These are phyloP conservation scores for Crucibulum laeve DNA, from an alignment of 768 basidiomycete species.

Conservation along the genomic window DNA sequence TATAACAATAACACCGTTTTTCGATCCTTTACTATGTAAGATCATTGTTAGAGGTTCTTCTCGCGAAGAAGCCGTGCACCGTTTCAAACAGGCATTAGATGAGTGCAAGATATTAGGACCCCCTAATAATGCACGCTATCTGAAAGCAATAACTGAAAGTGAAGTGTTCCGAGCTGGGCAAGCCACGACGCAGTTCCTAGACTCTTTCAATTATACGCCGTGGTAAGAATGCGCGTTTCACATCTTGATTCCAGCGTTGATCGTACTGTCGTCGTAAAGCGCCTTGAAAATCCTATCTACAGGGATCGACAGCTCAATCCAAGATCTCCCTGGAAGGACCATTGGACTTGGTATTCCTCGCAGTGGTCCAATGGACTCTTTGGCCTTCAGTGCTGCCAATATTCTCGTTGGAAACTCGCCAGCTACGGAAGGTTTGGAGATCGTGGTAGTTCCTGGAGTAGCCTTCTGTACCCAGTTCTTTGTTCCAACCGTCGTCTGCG, in stretches of 20 bases:
- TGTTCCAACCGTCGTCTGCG: conserved; percentile 40
- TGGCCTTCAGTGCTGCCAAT: conserved; percentile 55
- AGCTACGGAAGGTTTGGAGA: conserved; percentile 52
- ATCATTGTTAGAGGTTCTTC: conserved; percentile 46
- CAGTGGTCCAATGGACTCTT: conserved; percentile 60
- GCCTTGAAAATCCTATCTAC: conserved; percentile 50
- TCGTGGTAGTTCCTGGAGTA: conserved; percentile 40
- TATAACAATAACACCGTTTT: conserved; percentile 45
- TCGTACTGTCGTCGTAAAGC: conserved; percentile 14
- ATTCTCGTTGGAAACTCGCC: conserved; percentile 49
- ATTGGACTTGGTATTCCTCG: conserved; percentile 56
- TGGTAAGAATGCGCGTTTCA: conserved; percentile 23
- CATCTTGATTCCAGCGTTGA: neutral
- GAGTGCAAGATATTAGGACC: conserved; percentile 48
- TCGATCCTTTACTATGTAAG: conserved; percentile 59
- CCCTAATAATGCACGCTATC: conserved; percentile 54
- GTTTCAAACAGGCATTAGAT: conserved; percentile 34
- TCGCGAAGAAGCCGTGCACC: conserved; percentile 38
- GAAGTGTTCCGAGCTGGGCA: conserved; percentile 34
- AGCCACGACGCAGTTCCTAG: conserved; percentile 47
- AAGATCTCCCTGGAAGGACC: conserved; percentile 51
- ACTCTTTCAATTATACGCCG: conserved; percentile 35
- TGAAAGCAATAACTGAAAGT: conserved; percentile 38
- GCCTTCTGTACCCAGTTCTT: conserved; percentile 47
- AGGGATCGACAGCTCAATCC: conserved; percentile 54